Base-by-base conservation (phyloP, 225 moss, liverwort and hornwort genomes). In the Lunularia cruciata region DNA sequence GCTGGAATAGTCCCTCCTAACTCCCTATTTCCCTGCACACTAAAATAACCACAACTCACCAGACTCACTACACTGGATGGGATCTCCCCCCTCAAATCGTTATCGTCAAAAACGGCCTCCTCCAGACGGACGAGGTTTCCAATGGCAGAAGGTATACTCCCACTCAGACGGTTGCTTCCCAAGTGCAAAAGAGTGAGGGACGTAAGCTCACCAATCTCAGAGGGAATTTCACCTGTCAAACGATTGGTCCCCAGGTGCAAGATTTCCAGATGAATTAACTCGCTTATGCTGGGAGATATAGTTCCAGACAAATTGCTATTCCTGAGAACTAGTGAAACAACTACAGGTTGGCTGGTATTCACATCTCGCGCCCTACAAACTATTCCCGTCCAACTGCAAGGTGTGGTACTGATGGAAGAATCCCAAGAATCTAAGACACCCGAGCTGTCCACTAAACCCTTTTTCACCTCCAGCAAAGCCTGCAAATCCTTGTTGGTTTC, bases 301-400 rank as follows among this genome's bases (percentile, higher is more conserved):
- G 70, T 70, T 13, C 70, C 70, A 18, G 57, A 57, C 4, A 70
- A 18, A 26, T 70, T 70, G 43, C 42, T 39, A 58, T 59, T 43
- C 13, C 42, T 57, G 27, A 70, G 57, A 34, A 42, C 39, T 32
- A 70, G 70, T 18, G 42, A 31, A 46, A 70, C 45, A 19, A 70
- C 70, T 9, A 25, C 68, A 16, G 54, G 52, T 25, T 37, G 52
- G n/a, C 19, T 47, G 19, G 48, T 19, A 45, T 49, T 27, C 6
- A 59, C 5, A 26, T 52, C 48, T 26, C 34, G 53, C 28, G 32
- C 57, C 33, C 59, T n/a, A 26, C 70, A 70, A 25, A 70, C 13
- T 23, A 70, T 43, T 14, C 70, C 70, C 4, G 57, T 60, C 70
- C 70, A 70, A 32, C 13, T 57, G 43, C 70, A 70, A 20, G 70